phyloP scores from a whole-genome alignment of 177 flowering plant genomes.

The Vitis hybrid region DNA sequence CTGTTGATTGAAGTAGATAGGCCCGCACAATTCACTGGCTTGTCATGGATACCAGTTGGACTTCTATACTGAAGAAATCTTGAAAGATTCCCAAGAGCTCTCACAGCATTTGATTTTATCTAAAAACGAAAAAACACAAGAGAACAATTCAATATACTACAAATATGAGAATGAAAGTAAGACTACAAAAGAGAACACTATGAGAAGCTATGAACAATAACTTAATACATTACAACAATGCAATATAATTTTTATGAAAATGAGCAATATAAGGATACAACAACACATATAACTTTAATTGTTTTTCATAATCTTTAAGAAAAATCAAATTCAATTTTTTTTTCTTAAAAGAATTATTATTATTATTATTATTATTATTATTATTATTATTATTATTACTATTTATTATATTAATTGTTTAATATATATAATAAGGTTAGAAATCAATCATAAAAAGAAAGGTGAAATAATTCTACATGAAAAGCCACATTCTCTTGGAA shows the following conservation, averaged over 20 bases:
- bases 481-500: too few species aligned
- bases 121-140: conserved; percentile 13
- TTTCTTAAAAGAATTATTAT: too few species aligned
- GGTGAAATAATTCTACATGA: too few species aligned
- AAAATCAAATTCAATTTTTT: too few species aligned
- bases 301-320: too few species aligned
- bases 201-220: background rate
- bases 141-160: background rate
- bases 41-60: conserved; percentile 12
- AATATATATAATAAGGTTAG: too few species aligned
- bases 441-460: too few species aligned
- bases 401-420: too few species aligned
- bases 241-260: background rate
- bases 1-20: conserved; percentile 17
- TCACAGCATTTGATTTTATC: conserved; percentile 96
- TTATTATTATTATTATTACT: too few species aligned
- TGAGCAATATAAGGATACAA: too few species aligned
- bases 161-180: background rate
- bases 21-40: conserved; percentile 14
- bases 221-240: background rate
- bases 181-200: background rate
- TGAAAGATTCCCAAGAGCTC: conserved; percentile 92
- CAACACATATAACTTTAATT: too few species aligned
- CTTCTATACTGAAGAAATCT: conserved; percentile 48
- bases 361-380: too few species aligned